Evolutionary conservation across 2,329 filamentous ascomycete species (phyloP), one percentile per base, ranked within the genome.

Genomic region (Penicillium sp.): DNA sequence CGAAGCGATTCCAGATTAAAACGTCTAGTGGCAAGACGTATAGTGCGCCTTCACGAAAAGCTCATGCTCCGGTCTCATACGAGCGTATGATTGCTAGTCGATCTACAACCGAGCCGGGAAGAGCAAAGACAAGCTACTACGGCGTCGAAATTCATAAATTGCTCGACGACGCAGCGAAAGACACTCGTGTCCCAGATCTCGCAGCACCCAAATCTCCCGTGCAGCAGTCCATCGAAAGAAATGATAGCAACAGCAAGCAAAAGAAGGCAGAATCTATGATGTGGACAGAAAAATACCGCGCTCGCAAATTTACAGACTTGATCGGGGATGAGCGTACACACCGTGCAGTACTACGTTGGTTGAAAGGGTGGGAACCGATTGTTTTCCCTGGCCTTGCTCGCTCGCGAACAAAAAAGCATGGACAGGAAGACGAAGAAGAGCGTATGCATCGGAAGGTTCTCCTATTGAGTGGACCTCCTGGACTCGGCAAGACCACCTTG

Each of bases 281-380:
- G 58, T 98, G 92, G 92, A 95, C 90, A 0, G 92, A 98, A 60
- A 98, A 98, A 61, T 98, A 98, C 59, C 82, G 92, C 23, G 92
- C 92, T 17, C 79, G 80, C 44, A 90, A 81, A 53, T 98, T 96
- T 55, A 85, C 89, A 52, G 92, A 98, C 52, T 73, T 98, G 0
- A 86, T 94, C 32, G 93, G 93, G 17, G 92, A 98, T 53, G 92
- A 98, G 59, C 75, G 88, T 30, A 96, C 90, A 16, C 93, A 98
- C 62, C 79, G 92, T 43, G 76, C 83, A 42, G 90, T 98, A 3
- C 70, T 98, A 38, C 80, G 85, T 36, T 98, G 92, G 92, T 69
- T 98, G 28, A 98, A 96, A 67, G 75, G 76, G 12, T 98, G 92
- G 92, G 92, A 98, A 59, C 74, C 83, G 0, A 73, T 95, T 16